phyloP scores from a whole-genome alignment of 139 green algal genomes.

The Chlorella sp. region DNA sequence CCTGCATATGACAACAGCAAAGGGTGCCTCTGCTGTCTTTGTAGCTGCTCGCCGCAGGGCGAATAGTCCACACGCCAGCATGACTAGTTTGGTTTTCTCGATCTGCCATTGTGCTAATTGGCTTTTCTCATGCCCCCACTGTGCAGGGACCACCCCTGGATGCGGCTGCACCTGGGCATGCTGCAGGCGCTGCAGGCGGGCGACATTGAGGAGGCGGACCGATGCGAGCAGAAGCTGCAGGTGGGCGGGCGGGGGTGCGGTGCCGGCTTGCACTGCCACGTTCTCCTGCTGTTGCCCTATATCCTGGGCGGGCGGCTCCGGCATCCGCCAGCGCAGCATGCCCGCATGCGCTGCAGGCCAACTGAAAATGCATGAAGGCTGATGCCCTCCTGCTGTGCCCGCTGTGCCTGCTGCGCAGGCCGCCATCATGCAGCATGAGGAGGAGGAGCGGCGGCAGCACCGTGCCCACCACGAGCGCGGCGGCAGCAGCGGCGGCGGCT shows the following conservation, averaged over 20 bases:
- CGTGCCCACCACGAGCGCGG: not conserved
- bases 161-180: constrained; percentile 60
- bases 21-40: not conserved
- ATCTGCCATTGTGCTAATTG: no score
- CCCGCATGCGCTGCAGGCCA: no score
- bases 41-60: not conserved
- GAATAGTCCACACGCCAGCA: not conserved
- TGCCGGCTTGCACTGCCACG: no score
- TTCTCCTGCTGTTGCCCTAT: no score
- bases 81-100: no score
- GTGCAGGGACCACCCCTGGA: constrained; percentile 71
- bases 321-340: no score
- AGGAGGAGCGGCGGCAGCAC: not conserved
- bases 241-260: no score
- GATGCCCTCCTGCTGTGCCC: no score
- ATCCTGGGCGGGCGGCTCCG: no score
- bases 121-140: not conserved
- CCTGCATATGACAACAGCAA: not conserved
- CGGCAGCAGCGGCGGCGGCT: not conserved
- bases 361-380: no score
- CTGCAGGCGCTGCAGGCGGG: constrained; percentile 8
- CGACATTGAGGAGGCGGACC: constrained; percentile 20
- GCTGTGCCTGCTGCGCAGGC: not conserved
- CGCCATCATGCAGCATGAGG: constrained; percentile 14
- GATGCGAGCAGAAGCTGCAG: constrained; percentile 9